Conservation (phyloP, 257 asterid species). For the Gentiana macrophylla region DNA sequence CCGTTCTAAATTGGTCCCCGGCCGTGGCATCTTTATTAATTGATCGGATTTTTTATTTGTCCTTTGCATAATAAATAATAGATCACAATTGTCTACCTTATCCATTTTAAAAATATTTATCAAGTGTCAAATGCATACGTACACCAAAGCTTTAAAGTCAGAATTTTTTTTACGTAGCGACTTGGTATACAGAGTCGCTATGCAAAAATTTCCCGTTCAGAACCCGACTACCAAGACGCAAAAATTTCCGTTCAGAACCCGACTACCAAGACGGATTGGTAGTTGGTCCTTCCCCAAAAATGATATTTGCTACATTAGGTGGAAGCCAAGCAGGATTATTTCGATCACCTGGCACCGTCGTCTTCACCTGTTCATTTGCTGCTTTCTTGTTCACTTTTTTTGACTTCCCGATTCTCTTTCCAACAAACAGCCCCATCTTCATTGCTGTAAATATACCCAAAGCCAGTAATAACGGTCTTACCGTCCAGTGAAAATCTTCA, state of each 20-base stretch:
- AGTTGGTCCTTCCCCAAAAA: constrained; percentile 35
- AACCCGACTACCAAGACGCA: constrained; percentile 6
- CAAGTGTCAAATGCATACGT: no score
- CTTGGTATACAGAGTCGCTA: no score
- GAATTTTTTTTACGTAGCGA: no score
- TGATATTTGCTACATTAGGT: constrained; percentile 48
- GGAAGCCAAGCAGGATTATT: constrained; percentile 42
- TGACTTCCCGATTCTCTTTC: constrained; percentile 38
- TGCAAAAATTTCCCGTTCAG: no score
- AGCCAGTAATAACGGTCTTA: constrained; percentile 65
- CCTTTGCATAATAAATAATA: no score
- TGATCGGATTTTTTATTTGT: no score
- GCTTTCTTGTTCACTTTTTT: constrained; percentile 19
- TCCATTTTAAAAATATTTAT: no score
- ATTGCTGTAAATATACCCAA: constrained; percentile 63
- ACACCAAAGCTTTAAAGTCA: no score
- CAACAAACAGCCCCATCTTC: constrained; percentile 58
- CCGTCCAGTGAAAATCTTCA: constrained; percentile 92
- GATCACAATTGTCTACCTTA: no score
- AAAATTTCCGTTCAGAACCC: no score
- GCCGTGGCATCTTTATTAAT: no score
- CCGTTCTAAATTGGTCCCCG: no score
- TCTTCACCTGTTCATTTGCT: constrained; percentile 22
- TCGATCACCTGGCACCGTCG: constrained; percentile 11
- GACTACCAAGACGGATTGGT: constrained; percentile 10